phyloP scores from a whole-genome alignment of 2,329 filamentous ascomycete species.

The Botrytis galanthina region DNA sequence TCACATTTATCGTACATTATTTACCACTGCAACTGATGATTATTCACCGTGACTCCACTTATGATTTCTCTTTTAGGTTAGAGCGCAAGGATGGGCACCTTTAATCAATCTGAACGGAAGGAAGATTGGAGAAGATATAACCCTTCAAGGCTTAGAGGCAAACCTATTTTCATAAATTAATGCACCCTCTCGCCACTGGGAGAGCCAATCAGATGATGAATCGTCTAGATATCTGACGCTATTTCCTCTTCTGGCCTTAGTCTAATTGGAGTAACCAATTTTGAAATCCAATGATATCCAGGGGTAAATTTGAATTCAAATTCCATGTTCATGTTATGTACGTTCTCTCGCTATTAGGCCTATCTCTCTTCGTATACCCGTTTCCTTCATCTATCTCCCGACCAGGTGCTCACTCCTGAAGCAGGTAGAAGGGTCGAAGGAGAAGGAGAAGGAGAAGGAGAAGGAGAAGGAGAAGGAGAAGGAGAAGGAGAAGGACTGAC shows the following conservation, averaged over 20 bases:
- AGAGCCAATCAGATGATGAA: neutral
- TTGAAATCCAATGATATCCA: neutral
- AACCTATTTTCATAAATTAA: neutral
- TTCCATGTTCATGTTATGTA: neutral
- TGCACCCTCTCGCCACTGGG: neutral
- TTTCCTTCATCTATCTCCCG: neutral
- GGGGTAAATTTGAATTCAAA: neutral
- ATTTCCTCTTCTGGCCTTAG: neutral
- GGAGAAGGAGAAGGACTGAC: too few species aligned
- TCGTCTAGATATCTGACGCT: neutral
- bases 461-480: too few species aligned
- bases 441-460: too few species aligned
- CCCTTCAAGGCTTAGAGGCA: neutral
- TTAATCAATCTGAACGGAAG: neutral
- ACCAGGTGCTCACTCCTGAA: neutral
- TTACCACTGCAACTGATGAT: neutral
- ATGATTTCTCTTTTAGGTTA: neutral
- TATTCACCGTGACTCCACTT: neutral
- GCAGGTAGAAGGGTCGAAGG: neutral
- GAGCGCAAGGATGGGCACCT: neutral
- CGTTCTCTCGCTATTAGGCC: neutral
- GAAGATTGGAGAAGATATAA: neutral
- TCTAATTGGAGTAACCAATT: neutral
- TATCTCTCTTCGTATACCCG: neutral
- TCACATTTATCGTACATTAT: neutral